Evolutionary conservation across 306 rosid genomes (phyloP), one percentile per base, ranked within the genome.

Genomic region (Neltuma alba): DNA sequence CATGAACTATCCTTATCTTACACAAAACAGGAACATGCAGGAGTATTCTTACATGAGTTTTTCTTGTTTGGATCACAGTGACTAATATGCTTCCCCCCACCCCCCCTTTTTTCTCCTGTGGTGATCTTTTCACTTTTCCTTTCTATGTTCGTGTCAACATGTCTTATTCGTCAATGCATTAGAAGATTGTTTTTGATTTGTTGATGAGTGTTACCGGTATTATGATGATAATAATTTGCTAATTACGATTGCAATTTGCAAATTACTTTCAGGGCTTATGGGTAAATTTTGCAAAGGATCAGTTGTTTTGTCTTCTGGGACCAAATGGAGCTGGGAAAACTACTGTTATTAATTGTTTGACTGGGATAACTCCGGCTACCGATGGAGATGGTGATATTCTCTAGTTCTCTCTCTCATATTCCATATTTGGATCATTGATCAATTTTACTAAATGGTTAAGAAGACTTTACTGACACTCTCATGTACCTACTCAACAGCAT

Each of bases 311-410:
- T 87, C 92, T 94, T 48, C 90, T 94, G 58, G 99, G 99, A 74
- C 94, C 99, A 37, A 92, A 91, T 21, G 97, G 99, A 72, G 99
- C 99, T 41, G 99, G 99, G 72, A 94, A 94, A 85, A 92, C 99
- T 42, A 91, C 99, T n/a, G 75, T 79, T 64, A 94, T 94, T 76
- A 92, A 57, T 78, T 94, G 99, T 85, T 85, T 94, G 91, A 91
- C 97, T 20, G 99, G 99, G 81, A 89, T 88, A 72, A 81, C 95
- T 81, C 97, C 97, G 15, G 87, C 86, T 77, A 89, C 99, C 50
- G 83, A 83, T 21, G 99, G 99, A 85, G 94, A 94, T 79, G 97
- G 99, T 94, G 84, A 83, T 54, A 25, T 75, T 71, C 70, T 82
- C 1, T 42, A 50, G 45, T 6, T 67, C 28, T 21, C 12, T 44